These are phyloP conservation scores for Aspergillus sp. DNA, from an alignment of 2,329 filamentous ascomycete genomes.

Conservation along the genomic window DNA sequence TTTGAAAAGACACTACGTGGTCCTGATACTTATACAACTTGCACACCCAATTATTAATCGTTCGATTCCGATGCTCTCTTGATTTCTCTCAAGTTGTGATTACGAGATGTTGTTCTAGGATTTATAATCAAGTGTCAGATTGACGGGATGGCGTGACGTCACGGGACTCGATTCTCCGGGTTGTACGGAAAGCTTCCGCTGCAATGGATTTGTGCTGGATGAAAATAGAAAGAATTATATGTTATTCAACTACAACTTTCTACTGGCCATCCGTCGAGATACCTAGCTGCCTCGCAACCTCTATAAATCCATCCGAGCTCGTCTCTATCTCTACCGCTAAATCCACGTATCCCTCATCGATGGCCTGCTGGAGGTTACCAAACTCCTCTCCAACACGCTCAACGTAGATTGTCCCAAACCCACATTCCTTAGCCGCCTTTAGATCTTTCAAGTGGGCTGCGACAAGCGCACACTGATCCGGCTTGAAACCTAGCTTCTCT, in stretches of 20 bases:
- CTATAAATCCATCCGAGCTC: conserved; percentile 53
- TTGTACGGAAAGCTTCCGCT: background rate
- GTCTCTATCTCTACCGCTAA: conserved; percentile 55
- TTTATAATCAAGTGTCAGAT: conserved; percentile 1
- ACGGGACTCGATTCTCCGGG: background rate
- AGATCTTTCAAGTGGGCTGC: conserved; percentile 73
- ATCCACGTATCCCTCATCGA: conserved; percentile 63
- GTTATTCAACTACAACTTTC: background rate
- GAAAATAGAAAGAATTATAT: background rate
- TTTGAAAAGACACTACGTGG: background rate
- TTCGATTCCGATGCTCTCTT: background rate
- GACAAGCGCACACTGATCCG: conserved; percentile 70
- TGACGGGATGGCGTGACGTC: background rate
- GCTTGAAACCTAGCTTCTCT: conserved; percentile 55
- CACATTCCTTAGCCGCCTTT: conserved; percentile 61
- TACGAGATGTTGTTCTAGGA: background rate
- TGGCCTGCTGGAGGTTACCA: conserved; percentile 54
- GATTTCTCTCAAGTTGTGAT: background rate
- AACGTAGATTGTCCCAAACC: conserved; percentile 72
- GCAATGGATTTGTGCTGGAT: background rate
- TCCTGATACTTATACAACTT: background rate
- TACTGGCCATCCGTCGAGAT: conserved; percentile 11
- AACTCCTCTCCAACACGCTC: conserved; percentile 67
- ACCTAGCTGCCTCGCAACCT: conserved; percentile 52
- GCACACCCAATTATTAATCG: background rate